Base-by-base conservation (phyloP, 441 rosid species). In the Syzygium syzygioides region DNA sequence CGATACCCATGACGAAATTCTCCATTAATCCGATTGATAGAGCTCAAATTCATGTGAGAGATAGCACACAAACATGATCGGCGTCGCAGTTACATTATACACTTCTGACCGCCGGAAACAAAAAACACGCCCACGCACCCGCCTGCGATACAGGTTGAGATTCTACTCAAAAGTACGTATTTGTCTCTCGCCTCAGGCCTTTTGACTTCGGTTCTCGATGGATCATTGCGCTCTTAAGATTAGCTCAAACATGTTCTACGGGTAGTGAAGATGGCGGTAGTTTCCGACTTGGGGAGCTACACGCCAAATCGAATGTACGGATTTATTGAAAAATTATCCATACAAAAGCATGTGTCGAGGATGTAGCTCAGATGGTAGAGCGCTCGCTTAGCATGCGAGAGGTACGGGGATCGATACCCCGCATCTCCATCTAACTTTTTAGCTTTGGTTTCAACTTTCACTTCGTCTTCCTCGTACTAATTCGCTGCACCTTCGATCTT, bases 291-390 rank as follows among this genome's bases (percentile, higher is more conserved):
- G 19, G 18, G 2, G 15, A 0, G 62, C 9, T 28, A 14, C 7
- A 57, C 26, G 25, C 64, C 64, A 59, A 26, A 59, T 59, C 28
- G 6, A 59, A 25, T 0, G 0, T 57, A 59, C 30, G 0, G 7
- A 0, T 6, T 3, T n/a, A 4, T 2, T 30, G 0, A 30, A 2
- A 0, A 0, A 7, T 30, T 64, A 30, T 30, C 37, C 8, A 3
- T 8, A 2, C 4, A 0, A 1, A 18, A 0, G 0, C 4, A 10
- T 1, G 1, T 1, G 0, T 1, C 0, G 88, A 84, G 88, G 84
- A 86, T 86, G 88, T 86, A 86, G 88, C 88, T 86, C 88, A 86
- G 88, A 86, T 86, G 88, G 88, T 86, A 86, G 88, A 86, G 88
- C 88, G 88, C 88, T 86, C 88, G 88, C 88, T 86, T 86, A 86